Evolutionary conservation across 352 stramenopile species (phyloP), one percentile per base, ranked within the genome.

Genomic region (Phytophthora multivora): DNA sequence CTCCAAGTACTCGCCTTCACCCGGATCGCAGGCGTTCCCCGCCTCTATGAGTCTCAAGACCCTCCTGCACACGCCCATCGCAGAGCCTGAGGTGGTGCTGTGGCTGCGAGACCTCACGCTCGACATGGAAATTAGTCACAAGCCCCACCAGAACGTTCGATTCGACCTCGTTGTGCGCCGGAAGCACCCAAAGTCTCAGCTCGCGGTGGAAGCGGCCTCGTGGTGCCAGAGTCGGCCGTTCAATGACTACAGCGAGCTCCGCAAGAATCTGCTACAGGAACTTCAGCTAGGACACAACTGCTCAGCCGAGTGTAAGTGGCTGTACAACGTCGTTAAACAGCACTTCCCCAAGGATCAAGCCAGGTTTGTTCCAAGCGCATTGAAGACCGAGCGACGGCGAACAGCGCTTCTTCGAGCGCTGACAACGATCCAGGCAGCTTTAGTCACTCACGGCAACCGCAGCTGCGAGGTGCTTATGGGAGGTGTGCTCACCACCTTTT

Each of bases 281-380:
- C 57, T 85, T 31, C 48, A 69, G n/a, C 50, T 50, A 28, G 70
- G 70, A 48, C 73, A 85, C 47, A 63, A 50, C 5, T 85, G 75
- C 51, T 49, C 48, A 12, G 73, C 70, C 31, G 75, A 80, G 52
- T 82, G 75, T 36, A 73, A 69, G 49, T 81, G 72, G 72, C 39
- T 82, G 5, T 69, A 77, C 41, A 64, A 51, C 4, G 70, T 82
- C 19, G 51, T 84, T 13, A 77, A 73, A 49, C 69, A 68, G 33
- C 72, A 80, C 36, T 84, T 81, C 43, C 75, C 75, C n/a, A 80
- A 71, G 51, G 56, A 53, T 12, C 60, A 57, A 41, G 53, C 51
- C 12, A 63, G 55, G n/a, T 58, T 75, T 33, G 30, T 36, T 7
- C 45, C 58, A 15, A 62, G 54, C 18, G 19, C 33, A 13, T 28